Evolutionary conservation across 805 yeast genomes (phyloP).

Genomic region (Dipodascopsis uninucleata): DNA sequence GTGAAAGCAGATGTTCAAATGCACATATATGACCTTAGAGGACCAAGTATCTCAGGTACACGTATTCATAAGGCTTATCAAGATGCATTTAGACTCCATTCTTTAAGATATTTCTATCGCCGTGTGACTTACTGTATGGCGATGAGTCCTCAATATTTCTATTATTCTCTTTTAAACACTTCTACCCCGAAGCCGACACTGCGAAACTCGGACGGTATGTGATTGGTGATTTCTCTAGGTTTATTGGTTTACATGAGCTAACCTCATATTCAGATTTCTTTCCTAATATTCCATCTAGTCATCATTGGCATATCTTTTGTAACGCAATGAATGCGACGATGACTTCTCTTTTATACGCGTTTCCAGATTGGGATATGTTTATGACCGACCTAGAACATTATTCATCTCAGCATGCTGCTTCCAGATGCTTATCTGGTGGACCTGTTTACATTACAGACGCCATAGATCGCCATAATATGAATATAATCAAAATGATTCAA

Average conservation of each 20-base stretch:
- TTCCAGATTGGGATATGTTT: conserved; percentile 36
- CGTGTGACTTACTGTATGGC: conserved; percentile 35
- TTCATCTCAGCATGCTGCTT: conserved; percentile 33
- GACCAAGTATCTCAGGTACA: conserved; percentile 24
- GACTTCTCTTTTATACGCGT: conserved; percentile 29
- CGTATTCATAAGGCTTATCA: conserved; percentile 28
- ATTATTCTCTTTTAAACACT: conserved; percentile 14
- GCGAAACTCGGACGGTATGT: conserved; percentile 32
- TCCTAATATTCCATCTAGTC: conserved; percentile 32
- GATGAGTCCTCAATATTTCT: conserved; percentile 30
- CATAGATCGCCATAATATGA: conserved; percentile 28
- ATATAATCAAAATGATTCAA: conserved; percentile 16
- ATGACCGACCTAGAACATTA: conserved; percentile 28
- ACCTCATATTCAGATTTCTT: conserved; percentile 29
- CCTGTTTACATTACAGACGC: conserved; percentile 35
- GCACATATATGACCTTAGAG: conserved; percentile 31
- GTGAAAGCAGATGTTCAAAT: conserved; percentile 34
- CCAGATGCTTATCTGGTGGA: conserved; percentile 35
- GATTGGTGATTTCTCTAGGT: too few relatives aligned
- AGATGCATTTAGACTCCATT: conserved; percentile 28
- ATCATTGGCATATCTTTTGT: conserved; percentile 34
- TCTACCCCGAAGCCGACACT: conserved; percentile 29
- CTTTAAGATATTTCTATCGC: conserved; percentile 28
- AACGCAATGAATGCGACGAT: conserved; percentile 30
- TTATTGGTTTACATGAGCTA: background rate